Evolutionary conservation across 2,329 filamentous ascomycete genomes (phyloP), one percentile per base, ranked within the genome.

Genomic region (Beauveria caledonica): DNA sequence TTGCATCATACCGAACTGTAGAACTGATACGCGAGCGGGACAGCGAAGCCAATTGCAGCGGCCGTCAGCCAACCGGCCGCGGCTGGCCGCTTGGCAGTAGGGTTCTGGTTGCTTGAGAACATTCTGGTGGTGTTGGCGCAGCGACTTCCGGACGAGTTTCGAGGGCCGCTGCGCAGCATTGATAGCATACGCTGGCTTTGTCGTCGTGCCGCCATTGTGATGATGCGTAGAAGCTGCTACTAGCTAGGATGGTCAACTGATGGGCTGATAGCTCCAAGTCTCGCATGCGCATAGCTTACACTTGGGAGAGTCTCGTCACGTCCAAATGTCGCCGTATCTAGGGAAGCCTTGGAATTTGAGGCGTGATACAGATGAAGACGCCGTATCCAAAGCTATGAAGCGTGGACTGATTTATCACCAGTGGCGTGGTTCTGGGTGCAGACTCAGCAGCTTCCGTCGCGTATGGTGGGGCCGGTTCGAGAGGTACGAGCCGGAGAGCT

Each of bases 11-110:
- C 55, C n/a, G 27, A 33, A 15, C 55, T 46, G 46, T 52, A 60
- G 78, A 86, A 82, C 61, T 80, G 82, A 74, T 85, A 86, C 51
- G 81, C 74, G 45, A 86, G 65, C 8, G 80, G 76, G 27, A 78
- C 76, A 49, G 80, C 74, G 64, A 84, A 76, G 62, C 80, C 78
- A 57, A 85, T 66, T 62, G 80, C 78, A 54, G 72, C 70, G 42
- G 73, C 75, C 53, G 72, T 71, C 65, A 74, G 65, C 65, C 69
- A 70, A 52, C 64, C 62, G 15, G 62, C 63, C 21, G 64, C 60
- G 23, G 66, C 62, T 53, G 63, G 52, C 58, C 61, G 61, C 55
- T 63, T 64, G 44, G 64, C 65, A 40, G 64, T 65, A 52, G 64
- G 53, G 62, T 61, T 61, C 45, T 64, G 60, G 36, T 69, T 68